Percentiles rank a stretch among this genome's conserved stretches.
These are phyloP conservation scores for Trichoderma citrinoviride DNA, from an alignment of 2,329 filamentous ascomycete species.

Conservation along the genomic window DNA sequence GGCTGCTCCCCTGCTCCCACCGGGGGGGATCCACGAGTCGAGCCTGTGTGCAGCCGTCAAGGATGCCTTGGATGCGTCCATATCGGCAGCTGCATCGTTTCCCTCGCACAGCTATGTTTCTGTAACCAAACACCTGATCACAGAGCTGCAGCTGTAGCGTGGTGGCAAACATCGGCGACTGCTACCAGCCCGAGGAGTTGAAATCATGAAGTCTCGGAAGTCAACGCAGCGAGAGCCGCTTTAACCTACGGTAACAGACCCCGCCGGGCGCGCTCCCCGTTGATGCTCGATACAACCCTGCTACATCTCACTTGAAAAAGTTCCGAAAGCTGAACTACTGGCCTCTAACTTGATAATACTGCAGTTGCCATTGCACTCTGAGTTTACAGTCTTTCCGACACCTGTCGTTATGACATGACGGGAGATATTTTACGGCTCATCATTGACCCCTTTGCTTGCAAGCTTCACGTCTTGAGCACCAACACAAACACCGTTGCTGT, in stretches of 20 bases:
- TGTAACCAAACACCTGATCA: background rate
- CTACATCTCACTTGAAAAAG: background rate
- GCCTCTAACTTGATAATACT: background rate
- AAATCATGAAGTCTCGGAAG: background rate
- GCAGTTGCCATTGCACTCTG: background rate
- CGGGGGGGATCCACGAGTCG: slow-evolving; percentile 1
- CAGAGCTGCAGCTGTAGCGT: slow-evolving; percentile 12
- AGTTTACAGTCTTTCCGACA: background rate
- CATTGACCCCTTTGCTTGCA: background rate
- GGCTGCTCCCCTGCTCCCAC: background rate
- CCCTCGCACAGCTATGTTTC: background rate
- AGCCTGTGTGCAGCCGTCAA: background rate
- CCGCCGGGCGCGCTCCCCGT: slow-evolving; percentile 5
- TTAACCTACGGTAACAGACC: background rate
- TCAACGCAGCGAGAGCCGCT: slow-evolving; percentile 3
- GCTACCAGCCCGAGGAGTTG: background rate
- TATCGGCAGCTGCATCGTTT: background rate
- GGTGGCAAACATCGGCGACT: background rate
- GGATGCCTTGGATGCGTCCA: background rate
- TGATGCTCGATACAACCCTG: slow-evolving; percentile 11
- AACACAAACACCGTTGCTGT: background rate
- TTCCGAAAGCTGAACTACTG: slow-evolving; percentile 2
- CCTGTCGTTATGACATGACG: background rate
- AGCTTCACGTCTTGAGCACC: background rate
- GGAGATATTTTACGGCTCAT: background rate